Conservation (phyloP, 1,284 basidiomycete species). For the Leccinum subrobustum region DNA sequence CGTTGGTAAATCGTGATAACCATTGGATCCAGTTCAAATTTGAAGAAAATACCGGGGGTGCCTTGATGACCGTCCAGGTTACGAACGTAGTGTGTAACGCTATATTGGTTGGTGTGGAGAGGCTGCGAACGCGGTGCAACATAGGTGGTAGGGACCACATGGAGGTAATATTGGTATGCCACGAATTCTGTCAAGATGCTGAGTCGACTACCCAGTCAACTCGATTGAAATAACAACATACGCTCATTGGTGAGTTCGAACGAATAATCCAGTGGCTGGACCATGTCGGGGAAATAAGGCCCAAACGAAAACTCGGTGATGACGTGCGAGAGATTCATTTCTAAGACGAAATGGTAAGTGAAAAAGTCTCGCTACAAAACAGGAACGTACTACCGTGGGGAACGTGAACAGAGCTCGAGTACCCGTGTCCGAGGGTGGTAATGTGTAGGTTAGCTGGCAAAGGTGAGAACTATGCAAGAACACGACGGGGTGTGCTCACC, state of each 20-base stretch:
- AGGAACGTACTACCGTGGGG: slow-evolving; percentile 70
- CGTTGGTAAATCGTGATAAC: slow-evolving; percentile 83
- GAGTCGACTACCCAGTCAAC: not conserved
- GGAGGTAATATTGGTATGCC: slow-evolving; percentile 95
- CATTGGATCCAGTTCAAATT: slow-evolving; percentile 94
- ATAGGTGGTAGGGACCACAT: slow-evolving; percentile 94
- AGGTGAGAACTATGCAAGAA: not conserved
- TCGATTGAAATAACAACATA: slow-evolving; percentile 40
- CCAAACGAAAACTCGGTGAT: slow-evolving; percentile 98
- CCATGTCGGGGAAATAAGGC: slow-evolving; percentile 93
- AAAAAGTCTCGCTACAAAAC: not conserved
- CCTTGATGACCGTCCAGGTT: slow-evolving; percentile 75
- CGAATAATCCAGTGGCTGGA: slow-evolving; percentile 91
- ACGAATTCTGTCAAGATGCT: slow-evolving; percentile 64
- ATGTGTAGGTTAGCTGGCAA: slow-evolving; percentile 77
- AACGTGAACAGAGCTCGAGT: slow-evolving; percentile 83
- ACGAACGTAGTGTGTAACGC: slow-evolving; percentile 90
- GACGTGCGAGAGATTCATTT: slow-evolving; percentile 96
- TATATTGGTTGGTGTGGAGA: slow-evolving; percentile 89
- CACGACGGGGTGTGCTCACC: slow-evolving; percentile 38
- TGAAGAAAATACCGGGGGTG: slow-evolving; percentile 94
- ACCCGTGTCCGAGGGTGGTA: slow-evolving; percentile 94
- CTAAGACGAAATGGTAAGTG: slow-evolving; percentile 39
- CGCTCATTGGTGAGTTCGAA: slow-evolving; percentile 81
- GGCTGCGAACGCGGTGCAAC: slow-evolving; percentile 63